Evolutionary conservation across 2,329 filamentous ascomycete genomes (phyloP).

Genomic region (Lasiodiplodia theobromae): DNA sequence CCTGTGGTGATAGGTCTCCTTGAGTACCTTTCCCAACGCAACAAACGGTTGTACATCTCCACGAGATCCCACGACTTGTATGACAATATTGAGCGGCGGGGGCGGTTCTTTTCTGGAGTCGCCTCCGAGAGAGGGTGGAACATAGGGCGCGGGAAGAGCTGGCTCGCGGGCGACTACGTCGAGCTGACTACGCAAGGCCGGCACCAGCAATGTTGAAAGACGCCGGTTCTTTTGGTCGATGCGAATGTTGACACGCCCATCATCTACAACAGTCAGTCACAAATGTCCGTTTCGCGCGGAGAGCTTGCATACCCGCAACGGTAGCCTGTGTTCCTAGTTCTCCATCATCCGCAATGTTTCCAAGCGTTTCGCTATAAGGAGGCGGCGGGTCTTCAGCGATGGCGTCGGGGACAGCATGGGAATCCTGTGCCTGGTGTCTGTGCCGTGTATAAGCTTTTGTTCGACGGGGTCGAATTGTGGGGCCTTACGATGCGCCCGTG

Average conservation of each 20-base stretch:
- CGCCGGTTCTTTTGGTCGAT: conserved; percentile 48
- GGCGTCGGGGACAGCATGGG: background rate
- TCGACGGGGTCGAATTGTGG: background rate
- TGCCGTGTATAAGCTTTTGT: conserved; percentile 5
- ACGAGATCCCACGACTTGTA: conserved; percentile 57
- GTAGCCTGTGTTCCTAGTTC: conserved; percentile 57
- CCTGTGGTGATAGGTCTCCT: conserved; percentile 56
- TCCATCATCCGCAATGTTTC: conserved; percentile 48
- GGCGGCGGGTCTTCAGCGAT: conserved; percentile 39
- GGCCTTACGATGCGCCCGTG: conserved; percentile 2
- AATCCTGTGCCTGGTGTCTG: background rate
- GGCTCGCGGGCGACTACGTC: conserved; percentile 54
- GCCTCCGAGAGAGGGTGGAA: conserved; percentile 75
- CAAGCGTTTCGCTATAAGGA: conserved; percentile 50
- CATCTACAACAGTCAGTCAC: conserved; percentile 32
- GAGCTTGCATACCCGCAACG: conserved; percentile 41
- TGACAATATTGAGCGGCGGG: conserved; percentile 57
- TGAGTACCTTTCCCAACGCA: conserved; percentile 57
- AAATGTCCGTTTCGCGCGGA: background rate
- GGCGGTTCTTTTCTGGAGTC: conserved; percentile 62
- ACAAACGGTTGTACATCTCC: conserved; percentile 61
- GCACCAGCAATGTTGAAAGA: conserved; percentile 47
- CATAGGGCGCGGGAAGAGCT: conserved; percentile 70
- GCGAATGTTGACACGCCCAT: conserved; percentile 51
- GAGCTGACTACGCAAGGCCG: conserved; percentile 48